These are phyloP conservation scores for Tubosaeta sp. DNA, from an alignment of 768 basidiomycete genomes.

Conservation along the genomic window DNA sequence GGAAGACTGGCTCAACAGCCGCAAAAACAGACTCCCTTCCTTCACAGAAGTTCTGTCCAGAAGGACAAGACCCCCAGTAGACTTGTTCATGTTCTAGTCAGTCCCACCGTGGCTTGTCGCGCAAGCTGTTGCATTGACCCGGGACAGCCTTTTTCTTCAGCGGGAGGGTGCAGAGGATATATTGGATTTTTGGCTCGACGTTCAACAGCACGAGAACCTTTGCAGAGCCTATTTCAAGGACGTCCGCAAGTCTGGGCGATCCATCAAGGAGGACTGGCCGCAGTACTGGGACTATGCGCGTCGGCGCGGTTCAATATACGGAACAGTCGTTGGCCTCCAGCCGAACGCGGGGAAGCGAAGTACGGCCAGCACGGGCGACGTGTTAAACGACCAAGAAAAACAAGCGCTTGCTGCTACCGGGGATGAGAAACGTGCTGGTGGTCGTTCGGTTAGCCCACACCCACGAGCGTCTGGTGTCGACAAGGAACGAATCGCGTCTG, in stretches of 20 bases:
- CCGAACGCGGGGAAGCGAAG: conserved; percentile 66
- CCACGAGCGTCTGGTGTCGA: conserved; percentile 37
- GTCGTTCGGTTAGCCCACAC: conserved; percentile 57
- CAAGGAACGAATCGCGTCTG: conserved; percentile 39
- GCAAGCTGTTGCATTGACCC: conserved; percentile 3
- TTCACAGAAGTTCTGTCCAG: conserved; percentile 89
- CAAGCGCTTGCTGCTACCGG: conserved; percentile 47
- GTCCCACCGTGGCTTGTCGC: conserved; percentile 31
- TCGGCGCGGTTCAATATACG: conserved; percentile 88
- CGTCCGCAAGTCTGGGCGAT: conserved; percentile 88
- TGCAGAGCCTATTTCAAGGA: conserved; percentile 99
- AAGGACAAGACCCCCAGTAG: conserved; percentile 89
- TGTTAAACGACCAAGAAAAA: conserved; percentile 68
- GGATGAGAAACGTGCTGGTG: conserved; percentile 46
- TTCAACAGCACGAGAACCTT: conserved; percentile 98
- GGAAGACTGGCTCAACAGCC: conserved; percentile 70
- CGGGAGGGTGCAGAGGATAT: conserved; percentile 95
- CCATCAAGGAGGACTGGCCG: conserved; percentile 97
- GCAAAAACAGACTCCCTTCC: conserved; percentile 77
- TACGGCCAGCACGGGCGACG: conserved; percentile 74
- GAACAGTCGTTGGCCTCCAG: conserved; percentile 77
- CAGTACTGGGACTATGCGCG: conserved; percentile 96
- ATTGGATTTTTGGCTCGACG: conserved; percentile 98
- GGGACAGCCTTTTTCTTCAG: conserved; percentile 82
- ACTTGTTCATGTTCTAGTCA: conserved; percentile 99